Conservation (phyloP, 2,329 filamentous ascomycete genomes). For the Fusarium palustre region DNA sequence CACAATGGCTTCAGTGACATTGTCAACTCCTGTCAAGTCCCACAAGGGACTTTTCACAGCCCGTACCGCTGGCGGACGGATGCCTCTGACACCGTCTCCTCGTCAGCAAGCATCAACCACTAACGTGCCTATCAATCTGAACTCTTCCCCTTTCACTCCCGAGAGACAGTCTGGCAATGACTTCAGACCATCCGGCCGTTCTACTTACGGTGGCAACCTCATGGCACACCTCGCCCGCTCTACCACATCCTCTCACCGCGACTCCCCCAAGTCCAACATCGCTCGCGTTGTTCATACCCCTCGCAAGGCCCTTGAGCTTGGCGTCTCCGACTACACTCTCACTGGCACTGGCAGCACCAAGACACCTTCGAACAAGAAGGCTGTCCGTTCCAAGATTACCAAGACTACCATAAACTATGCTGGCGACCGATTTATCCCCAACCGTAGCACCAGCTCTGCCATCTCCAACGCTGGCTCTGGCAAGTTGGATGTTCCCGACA, state of each 20-base stretch:
- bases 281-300: conserved; percentile 79
- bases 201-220: conserved; percentile 83
- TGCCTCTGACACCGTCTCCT: conserved; percentile 94
- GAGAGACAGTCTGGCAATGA: conserved; percentile 68
- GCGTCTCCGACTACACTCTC: conserved; percentile 91
- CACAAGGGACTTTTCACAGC: conserved; percentile 92
- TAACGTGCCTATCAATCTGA: conserved; percentile 63
- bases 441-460: conserved; percentile 88
- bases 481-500: conserved; percentile 81
- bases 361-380: conserved; percentile 71
- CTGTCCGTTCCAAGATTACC: conserved; percentile 66
- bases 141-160: conserved; percentile 83
- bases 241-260: conserved; percentile 73
- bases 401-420: conserved; percentile 86
- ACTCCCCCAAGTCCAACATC: conserved; percentile 98
- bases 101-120: conserved; percentile 70
- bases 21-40: conserved; percentile 95
- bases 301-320: conserved; percentile 84
- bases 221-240: conserved; percentile 82
- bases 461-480: conserved; percentile 83
- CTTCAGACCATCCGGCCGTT: conserved; percentile 69
- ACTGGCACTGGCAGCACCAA: conserved; percentile 80
- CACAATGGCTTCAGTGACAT: conserved; percentile 82
- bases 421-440: conserved; percentile 95
- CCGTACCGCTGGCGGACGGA: conserved; percentile 92